Conservation (phyloP, 2,329 filamentous ascomycete genomes). For the Stagonosporopsis tanaceti region DNA sequence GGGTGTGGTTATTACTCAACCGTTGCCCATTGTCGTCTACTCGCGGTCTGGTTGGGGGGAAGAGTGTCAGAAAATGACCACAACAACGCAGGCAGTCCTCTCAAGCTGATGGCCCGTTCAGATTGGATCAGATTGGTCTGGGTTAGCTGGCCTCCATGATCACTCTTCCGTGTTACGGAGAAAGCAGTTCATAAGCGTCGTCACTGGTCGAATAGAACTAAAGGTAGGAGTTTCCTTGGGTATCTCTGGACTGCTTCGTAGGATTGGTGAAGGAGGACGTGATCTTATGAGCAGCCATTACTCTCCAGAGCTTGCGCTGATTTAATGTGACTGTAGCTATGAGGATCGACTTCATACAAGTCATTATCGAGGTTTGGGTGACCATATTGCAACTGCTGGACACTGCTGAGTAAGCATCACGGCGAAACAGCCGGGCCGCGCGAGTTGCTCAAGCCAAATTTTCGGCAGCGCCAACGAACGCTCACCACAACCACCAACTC, state of each 20-base stretch:
- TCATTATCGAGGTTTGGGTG: constrained; percentile 3
- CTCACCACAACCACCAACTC: constrained; percentile 22
- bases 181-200: too few species aligned
- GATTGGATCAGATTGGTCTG: too few species aligned
- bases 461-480: constrained; percentile 30
- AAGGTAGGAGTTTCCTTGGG: too few species aligned
- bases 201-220: too few species aligned
- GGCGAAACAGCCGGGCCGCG: constrained; percentile 14
- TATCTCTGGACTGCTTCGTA: too few species aligned
- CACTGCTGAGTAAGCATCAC: constrained; percentile 4
- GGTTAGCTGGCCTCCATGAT: too few species aligned
- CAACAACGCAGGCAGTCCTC: not conserved
- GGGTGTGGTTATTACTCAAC: not conserved
- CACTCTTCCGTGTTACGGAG: too few species aligned
- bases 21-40: not conserved
- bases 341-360: not conserved
- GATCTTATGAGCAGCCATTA: too few species aligned
- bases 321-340: too few species aligned
- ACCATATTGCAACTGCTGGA: constrained; percentile 9
- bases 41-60: not conserved
- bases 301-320: too few species aligned
- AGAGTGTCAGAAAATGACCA: too few species aligned
- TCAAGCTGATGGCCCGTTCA: not conserved
- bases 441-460: constrained; percentile 29
- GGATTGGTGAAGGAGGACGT: too few species aligned